These are phyloP conservation scores for Jamesozyma rosinii DNA, from an alignment of 805 yeast genomes.

Conservation along the genomic window DNA sequence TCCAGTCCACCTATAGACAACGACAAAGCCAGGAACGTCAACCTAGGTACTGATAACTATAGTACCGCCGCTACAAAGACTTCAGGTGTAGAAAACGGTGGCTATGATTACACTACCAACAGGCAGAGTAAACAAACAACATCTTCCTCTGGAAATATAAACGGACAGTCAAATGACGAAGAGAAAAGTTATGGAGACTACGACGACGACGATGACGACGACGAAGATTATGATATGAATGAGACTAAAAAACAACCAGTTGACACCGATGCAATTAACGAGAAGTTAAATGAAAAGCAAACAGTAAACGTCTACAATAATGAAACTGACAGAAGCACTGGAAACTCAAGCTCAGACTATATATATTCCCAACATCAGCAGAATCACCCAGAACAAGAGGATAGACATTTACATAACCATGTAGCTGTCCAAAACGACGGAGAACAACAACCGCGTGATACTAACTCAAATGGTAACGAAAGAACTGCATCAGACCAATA, in stretches of 20 bases:
- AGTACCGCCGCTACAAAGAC: neutral
- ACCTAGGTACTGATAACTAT: neutral
- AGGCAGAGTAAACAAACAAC: neutral
- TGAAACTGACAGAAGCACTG: constrained; percentile 26
- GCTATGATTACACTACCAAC: neutral
- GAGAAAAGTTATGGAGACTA: constrained; percentile 2
- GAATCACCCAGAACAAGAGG: constrained; percentile 4
- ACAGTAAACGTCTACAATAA: constrained; percentile 18
- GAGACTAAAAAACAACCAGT: constrained; percentile 3
- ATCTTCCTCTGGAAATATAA: neutral
- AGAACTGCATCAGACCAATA: neutral
- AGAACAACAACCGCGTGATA: constrained; percentile 2
- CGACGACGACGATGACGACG: constrained; percentile 10
- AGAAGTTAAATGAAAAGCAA: constrained; percentile 14
- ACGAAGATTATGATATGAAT: constrained; percentile 13
- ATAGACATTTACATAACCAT: neutral
- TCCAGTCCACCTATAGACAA: neutral
- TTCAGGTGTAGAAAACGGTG: neutral
- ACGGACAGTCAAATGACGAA: constrained; percentile 1
- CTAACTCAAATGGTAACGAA: constrained; percentile 1
- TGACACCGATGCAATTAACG: neutral
- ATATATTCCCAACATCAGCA: constrained; percentile 8
- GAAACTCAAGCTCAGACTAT: constrained; percentile 11
- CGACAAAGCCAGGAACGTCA: neutral
- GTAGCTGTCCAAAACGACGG: neutral